Conservation (phyloP, 768 basidiomycete genomes). For the Termitomyces sp. region DNA sequence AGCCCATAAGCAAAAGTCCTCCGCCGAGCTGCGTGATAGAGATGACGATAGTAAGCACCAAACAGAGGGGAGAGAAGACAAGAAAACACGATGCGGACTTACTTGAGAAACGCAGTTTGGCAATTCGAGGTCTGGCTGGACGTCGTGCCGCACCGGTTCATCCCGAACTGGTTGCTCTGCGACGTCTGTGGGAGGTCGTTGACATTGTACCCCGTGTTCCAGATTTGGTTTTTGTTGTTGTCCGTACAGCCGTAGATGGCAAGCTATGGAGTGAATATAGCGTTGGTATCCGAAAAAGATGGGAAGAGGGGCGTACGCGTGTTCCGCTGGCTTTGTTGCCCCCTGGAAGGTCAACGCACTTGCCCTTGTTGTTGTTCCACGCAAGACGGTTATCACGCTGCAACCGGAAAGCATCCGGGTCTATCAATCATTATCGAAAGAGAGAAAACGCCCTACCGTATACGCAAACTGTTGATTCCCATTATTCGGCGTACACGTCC, state of each 20-base stretch:
- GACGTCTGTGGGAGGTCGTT: constrained; percentile 38
- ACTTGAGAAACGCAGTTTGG: constrained; percentile 68
- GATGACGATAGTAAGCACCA: no score
- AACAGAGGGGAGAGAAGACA: neutral
- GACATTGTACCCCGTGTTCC: constrained; percentile 45
- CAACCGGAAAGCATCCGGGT: neutral
- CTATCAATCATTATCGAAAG: neutral
- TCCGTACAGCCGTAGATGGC: constrained; percentile 41
- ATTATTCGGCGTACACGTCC: constrained; percentile 37
- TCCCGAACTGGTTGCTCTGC: constrained; percentile 58
- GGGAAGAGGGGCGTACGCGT: constrained; percentile 23
- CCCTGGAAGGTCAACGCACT: constrained; percentile 43
- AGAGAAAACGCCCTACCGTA: constrained; percentile 22
- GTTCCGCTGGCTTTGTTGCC: constrained; percentile 37
- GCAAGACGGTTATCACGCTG: constrained; percentile 33
- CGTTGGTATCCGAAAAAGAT: constrained; percentile 25
- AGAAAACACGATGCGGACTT: constrained; percentile 16
- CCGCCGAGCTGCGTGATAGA: constrained; percentile 33
- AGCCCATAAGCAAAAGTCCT: constrained; percentile 73
- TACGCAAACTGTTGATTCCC: constrained; percentile 43
- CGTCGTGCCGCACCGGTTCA: constrained; percentile 60
- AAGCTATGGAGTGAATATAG: constrained; percentile 23
- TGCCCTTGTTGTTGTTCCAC: constrained; percentile 43
- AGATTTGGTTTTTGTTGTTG: constrained; percentile 43
- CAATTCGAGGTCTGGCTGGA: constrained; percentile 57